phyloP scores from a whole-genome alignment of 345 rosid genomes.

The Pugionium cornutum region DNA sequence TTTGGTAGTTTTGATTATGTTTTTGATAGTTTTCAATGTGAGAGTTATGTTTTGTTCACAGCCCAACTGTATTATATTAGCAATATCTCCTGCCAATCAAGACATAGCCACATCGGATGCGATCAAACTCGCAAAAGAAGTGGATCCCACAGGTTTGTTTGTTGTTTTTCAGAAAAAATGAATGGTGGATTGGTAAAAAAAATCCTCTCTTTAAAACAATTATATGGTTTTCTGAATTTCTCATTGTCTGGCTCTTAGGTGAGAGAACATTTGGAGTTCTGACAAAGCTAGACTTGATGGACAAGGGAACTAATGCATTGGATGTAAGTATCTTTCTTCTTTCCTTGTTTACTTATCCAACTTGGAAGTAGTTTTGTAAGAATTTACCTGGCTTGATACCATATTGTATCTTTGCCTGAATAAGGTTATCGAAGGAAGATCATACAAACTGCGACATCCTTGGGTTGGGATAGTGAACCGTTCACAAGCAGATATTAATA shows the following conservation, averaged over 20 bases:
- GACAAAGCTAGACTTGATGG: slow-evolving; percentile 95
- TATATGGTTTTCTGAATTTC: neutral
- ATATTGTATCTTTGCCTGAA: neutral
- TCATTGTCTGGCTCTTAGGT: slow-evolving; percentile 42
- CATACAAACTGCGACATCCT: slow-evolving; percentile 74
- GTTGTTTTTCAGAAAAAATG: neutral
- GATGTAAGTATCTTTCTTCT: slow-evolving; percentile 51
- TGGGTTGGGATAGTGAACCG: slow-evolving; percentile 99
- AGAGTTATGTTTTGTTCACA: slow-evolving; percentile 27
- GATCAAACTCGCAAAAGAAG: slow-evolving; percentile 79
- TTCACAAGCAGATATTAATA: slow-evolving; percentile 94
- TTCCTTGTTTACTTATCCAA: neutral
- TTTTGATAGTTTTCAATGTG: neutral
- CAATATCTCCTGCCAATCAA: slow-evolving; percentile 98
- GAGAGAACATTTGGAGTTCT: slow-evolving; percentile 93
- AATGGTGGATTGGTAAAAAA: neutral
- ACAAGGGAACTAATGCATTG: slow-evolving; percentile 94
- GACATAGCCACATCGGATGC: slow-evolving; percentile 98
- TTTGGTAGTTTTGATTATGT: neutral
- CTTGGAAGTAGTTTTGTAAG: neutral
- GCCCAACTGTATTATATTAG: slow-evolving; percentile 90
- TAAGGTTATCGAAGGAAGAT: slow-evolving; percentile 90
- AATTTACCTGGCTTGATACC: neutral
- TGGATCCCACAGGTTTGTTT: slow-evolving; percentile 74
- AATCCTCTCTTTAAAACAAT: neutral